Conservation (phyloP, 2,329 filamentous ascomycete species). For the Daldinia sp. region DNA sequence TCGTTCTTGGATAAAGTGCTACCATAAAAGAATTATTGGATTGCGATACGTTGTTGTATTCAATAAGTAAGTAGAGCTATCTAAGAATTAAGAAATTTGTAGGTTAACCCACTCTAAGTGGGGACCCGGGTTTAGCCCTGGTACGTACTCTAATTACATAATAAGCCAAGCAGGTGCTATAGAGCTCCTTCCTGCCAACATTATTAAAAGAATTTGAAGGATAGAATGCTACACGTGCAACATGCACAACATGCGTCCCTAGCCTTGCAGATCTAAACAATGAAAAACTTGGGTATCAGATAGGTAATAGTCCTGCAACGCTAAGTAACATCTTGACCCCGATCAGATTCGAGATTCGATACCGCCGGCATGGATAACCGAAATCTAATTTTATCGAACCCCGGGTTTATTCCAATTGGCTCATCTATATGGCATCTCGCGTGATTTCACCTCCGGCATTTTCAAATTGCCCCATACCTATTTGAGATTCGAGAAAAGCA, state of each 20-base stretch:
- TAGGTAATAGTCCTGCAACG: background rate
- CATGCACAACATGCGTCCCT: background rate
- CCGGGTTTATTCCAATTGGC: constrained; percentile 18
- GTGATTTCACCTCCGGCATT: background rate
- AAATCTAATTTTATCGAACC: constrained; percentile 9
- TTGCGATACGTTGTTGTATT: too few species aligned
- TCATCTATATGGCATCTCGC: constrained; percentile 7
- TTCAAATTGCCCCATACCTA: background rate
- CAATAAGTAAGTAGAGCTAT: too few species aligned
- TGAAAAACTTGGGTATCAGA: background rate
- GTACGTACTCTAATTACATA: too few species aligned
- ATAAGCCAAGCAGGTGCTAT: too few species aligned
- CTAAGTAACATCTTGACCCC: background rate
- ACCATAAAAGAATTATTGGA: too few species aligned
- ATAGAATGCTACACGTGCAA: background rate
- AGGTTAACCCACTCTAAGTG: too few species aligned
- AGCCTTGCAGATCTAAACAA: background rate
- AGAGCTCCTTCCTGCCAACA: too few species aligned
- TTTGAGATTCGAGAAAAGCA: background rate
- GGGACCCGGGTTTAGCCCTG: too few species aligned
- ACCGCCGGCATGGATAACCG: constrained; percentile 10
- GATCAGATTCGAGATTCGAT: constrained; percentile 4
- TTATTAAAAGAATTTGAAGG: too few species aligned
- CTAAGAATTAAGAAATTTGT: too few species aligned
- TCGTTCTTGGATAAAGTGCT: too few species aligned